Conservation (phyloP, 2,329 filamentous ascomycete species). For the Colletotrichum phormii region DNA sequence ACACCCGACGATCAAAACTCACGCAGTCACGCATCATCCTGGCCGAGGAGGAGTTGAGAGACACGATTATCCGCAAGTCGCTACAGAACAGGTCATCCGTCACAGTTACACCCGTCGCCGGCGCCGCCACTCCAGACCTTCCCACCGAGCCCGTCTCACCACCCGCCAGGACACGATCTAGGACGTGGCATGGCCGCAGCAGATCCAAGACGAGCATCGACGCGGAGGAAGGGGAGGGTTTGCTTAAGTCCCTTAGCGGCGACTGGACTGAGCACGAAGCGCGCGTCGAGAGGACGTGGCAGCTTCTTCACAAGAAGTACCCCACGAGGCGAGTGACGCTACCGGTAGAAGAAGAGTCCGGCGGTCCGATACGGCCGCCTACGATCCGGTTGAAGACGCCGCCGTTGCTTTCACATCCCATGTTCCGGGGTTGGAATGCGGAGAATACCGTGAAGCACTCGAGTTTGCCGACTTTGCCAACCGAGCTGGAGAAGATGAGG, state of each 20-base stretch:
- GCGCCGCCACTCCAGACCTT: not conserved
- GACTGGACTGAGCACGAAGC: slow-evolving; percentile 32
- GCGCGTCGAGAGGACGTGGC: slow-evolving; percentile 32
- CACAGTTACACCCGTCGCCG: not conserved
- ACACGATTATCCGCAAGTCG: slow-evolving; percentile 31
- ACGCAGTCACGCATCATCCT: slow-evolving; percentile 24
- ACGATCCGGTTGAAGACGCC: slow-evolving; percentile 32
- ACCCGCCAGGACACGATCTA: slow-evolving; percentile 23
- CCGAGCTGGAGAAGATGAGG: slow-evolving; percentile 25
- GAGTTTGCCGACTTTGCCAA: slow-evolving; percentile 29
- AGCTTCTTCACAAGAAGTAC: slow-evolving; percentile 34
- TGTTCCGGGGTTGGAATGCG: slow-evolving; percentile 30
- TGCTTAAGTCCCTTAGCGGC: slow-evolving; percentile 13
- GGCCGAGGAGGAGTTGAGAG: slow-evolving; percentile 25
- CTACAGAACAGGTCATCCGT: slow-evolving; percentile 11
- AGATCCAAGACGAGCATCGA: not conserved
- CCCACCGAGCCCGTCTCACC: slow-evolving; percentile 17
- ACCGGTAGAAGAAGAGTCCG: slow-evolving; percentile 21
- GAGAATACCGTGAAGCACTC: slow-evolving; percentile 16
- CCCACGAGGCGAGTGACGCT: slow-evolving; percentile 25
- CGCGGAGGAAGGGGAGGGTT: slow-evolving; percentile 11
- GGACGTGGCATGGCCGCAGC: slow-evolving; percentile 20
- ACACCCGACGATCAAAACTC: slow-evolving; percentile 20
- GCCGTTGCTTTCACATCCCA: slow-evolving; percentile 32
- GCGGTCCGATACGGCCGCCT: slow-evolving; percentile 24